Evolutionary conservation across 1,284 basidiomycete genomes (phyloP).

Genomic region (Tilletia horrida): DNA sequence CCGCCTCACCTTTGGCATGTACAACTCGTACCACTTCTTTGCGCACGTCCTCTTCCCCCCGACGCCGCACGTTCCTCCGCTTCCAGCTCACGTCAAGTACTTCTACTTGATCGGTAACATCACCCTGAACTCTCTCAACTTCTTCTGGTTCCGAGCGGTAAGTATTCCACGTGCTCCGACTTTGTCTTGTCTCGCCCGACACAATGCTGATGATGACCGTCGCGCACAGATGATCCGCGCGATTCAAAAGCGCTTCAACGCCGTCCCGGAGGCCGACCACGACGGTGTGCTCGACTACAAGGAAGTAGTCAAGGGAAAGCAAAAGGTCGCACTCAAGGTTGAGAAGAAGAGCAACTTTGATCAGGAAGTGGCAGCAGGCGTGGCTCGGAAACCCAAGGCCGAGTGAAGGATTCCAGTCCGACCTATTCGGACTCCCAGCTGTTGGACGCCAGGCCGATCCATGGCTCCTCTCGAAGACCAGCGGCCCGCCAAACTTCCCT

Average conservation of each 20-base stretch:
- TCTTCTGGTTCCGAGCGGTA: constrained; percentile 55
- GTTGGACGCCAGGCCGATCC: too few species aligned
- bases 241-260: constrained; percentile 51
- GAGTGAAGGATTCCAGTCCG: too few species aligned
- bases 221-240: constrained; percentile 34
- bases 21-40: constrained; percentile 50
- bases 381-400: neutral
- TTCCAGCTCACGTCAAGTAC: constrained; percentile 26
- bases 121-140: constrained; percentile 51
- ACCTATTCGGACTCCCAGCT: too few species aligned
- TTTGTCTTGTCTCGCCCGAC: neutral
- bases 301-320: constrained; percentile 35
- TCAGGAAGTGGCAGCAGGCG: neutral
- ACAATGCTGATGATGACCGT: neutral
- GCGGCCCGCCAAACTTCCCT: too few species aligned
- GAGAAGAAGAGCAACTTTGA: constrained; percentile 31
- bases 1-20: constrained; percentile 52
- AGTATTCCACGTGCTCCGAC: neutral
- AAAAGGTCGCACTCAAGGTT: constrained; percentile 36
- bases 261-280: constrained; percentile 22
- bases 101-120: constrained; percentile 46
- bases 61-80: constrained; percentile 33
- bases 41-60: constrained; percentile 39
- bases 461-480: too few species aligned
- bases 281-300: constrained; percentile 28